These are phyloP conservation scores for Hypoxylon fragiforme DNA, from an alignment of 495 filamentous ascomycete genomes.

Conservation along the genomic window DNA sequence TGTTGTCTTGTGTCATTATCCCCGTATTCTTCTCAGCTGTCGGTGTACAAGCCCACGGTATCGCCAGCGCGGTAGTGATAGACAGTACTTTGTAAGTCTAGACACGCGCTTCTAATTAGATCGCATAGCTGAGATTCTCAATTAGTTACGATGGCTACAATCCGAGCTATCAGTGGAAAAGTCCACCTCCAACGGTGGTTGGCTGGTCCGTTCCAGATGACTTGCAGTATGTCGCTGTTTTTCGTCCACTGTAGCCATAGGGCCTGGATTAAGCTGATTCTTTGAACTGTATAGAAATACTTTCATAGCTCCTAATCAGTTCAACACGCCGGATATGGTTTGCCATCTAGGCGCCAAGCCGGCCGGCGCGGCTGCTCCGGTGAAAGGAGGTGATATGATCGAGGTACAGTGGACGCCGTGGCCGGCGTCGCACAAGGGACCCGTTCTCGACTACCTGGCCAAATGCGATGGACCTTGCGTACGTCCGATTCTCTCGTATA, in stretches of 20 bases:
- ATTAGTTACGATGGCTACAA: conserved; percentile 38
- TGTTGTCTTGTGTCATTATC: conserved; percentile 18
- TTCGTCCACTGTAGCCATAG: background rate
- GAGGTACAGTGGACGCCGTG: conserved; percentile 46
- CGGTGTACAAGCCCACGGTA: conserved; percentile 32
- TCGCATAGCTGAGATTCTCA: conserved; percentile 1
- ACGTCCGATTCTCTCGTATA: background rate
- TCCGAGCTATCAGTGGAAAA: conserved; percentile 36
- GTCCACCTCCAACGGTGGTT: conserved; percentile 33
- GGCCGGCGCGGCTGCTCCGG: conserved; percentile 39
- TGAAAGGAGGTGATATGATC: conserved; percentile 44
- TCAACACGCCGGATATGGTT: conserved; percentile 42
- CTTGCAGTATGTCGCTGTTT: conserved; percentile 28
- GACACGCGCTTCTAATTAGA: background rate
- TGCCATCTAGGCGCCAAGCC: conserved; percentile 49
- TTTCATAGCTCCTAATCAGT: conserved; percentile 25
- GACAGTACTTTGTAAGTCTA: conserved; percentile 36
- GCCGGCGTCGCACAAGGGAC: conserved; percentile 64
- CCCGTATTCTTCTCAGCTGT: conserved; percentile 25
- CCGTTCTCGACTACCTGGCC: conserved; percentile 68
- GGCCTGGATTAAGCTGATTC: background rate
- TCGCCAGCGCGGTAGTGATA: conserved; percentile 34
- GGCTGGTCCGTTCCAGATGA: conserved; percentile 38
- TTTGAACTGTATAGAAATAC: conserved; percentile 18
- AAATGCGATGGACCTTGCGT: conserved; percentile 62